Evolutionary conservation across 257 asterid species (phyloP).

Genomic region (Nicotiana sylvestris): DNA sequence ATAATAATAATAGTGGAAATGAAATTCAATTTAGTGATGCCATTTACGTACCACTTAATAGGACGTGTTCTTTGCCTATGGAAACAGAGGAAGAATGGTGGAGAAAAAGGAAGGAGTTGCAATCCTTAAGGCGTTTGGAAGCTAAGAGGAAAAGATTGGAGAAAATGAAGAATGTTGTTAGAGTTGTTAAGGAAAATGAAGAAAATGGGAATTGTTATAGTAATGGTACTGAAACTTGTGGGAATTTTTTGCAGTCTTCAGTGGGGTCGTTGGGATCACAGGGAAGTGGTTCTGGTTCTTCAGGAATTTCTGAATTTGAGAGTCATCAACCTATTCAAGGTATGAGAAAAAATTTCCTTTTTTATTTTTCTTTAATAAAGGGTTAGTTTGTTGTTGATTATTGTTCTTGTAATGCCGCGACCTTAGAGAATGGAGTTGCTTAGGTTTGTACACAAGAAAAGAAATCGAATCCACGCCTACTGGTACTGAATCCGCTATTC

Average conservation of each 20-base stretch:
- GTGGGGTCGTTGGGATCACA: conserved; percentile 42
- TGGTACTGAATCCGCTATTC: too few species aligned
- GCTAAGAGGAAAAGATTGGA: conserved; percentile 56
- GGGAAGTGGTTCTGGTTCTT: conserved; percentile 48
- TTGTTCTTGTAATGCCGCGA: neutral
- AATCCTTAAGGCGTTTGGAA: conserved; percentile 54
- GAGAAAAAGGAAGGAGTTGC: conserved; percentile 59
- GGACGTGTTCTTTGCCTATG: conserved; percentile 61
- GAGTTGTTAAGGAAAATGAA: conserved; percentile 25
- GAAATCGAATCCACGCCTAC: too few species aligned
- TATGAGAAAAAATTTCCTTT: conserved; percentile 9
- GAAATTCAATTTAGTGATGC: conserved; percentile 23
- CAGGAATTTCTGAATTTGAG: conserved; percentile 40
- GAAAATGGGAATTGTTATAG: conserved; percentile 8
- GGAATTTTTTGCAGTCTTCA: conserved; percentile 22
- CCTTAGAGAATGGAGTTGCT: too few species aligned
- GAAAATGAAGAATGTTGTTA: conserved; percentile 44
- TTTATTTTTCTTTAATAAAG: neutral
- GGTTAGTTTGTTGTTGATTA: neutral
- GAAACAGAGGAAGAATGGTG: conserved; percentile 43
- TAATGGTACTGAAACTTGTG: conserved; percentile 1
- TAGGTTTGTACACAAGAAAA: too few species aligned
- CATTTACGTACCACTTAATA: conserved; percentile 25
- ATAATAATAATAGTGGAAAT: neutral
- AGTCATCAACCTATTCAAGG: conserved; percentile 39